Evolutionary conservation across 148 eudicot genomes (phyloP).

Genomic region (Silene conica): DNA sequence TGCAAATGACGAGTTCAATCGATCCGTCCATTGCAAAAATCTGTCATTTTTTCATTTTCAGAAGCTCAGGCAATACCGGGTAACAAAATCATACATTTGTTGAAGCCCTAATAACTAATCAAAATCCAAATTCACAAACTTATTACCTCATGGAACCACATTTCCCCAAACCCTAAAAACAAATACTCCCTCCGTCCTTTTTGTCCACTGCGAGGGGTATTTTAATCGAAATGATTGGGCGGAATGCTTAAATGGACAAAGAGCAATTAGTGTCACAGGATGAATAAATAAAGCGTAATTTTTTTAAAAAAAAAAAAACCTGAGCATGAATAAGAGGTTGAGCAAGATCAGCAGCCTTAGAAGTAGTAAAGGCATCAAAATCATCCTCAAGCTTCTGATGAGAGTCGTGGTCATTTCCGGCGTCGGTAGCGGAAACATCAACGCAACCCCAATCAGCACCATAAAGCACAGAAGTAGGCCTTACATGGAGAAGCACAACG

Average conservation of each 20-base stretch:
- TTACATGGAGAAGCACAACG: conserved; percentile 66
- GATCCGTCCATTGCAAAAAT: no score
- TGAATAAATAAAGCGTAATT: background rate
- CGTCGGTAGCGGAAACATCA: conserved; percentile 36
- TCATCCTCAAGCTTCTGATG: conserved; percentile 67
- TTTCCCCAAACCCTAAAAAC: background rate
- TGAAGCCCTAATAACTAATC: no score
- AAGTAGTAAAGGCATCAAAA: conserved; percentile 67
- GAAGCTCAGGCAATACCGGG: no score
- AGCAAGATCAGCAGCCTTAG: conserved; percentile 66
- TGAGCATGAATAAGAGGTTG: conserved; percentile 71
- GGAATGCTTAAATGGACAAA: no score
- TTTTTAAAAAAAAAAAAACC: background rate
- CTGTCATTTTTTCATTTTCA: no score
- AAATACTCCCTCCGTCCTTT: background rate
- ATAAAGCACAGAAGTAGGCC: conserved; percentile 79
- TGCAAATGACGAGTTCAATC: no score
- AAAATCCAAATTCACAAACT: no score
- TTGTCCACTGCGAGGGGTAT: no score
- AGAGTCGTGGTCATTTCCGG: background rate
- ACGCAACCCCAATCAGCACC: conserved; percentile 95
- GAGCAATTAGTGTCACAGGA: no score
- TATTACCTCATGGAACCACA: no score
- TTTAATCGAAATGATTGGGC: no score
- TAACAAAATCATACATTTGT: no score